phyloP scores from a whole-genome alignment of 805 yeast genomes.

The Metschnikowia corniflorae region DNA sequence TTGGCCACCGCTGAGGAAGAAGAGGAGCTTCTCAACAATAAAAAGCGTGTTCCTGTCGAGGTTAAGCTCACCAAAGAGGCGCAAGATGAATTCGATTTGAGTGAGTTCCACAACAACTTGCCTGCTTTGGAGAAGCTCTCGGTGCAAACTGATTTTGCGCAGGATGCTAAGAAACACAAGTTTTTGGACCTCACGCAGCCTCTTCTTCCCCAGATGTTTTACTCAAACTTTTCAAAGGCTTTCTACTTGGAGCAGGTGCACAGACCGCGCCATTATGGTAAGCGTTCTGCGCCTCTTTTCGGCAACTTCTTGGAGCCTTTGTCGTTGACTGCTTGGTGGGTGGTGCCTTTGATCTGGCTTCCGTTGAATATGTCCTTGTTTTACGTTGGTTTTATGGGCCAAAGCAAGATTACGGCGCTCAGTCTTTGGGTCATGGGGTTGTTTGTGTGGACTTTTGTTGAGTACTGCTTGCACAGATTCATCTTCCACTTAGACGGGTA shows the following conservation, averaged over 20 bases:
- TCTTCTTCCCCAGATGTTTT: constrained; percentile 72
- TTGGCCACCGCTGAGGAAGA: constrained; percentile 81
- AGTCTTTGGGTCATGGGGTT: constrained; percentile 75
- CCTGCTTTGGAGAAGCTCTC: constrained; percentile 72
- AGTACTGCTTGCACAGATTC: constrained; percentile 84
- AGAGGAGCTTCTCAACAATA: constrained; percentile 60
- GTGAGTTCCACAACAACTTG: constrained; percentile 52
- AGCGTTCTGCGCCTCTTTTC: constrained; percentile 93
- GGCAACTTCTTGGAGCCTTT: constrained; percentile 94
- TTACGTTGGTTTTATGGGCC: constrained; percentile 52
- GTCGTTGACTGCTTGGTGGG: constrained; percentile 91
- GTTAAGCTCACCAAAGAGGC: constrained; percentile 37
- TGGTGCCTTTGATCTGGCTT: constrained; percentile 83
- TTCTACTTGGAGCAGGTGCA: constrained; percentile 95
- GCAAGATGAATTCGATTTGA: constrained; percentile 26
- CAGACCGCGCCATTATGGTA: constrained; percentile 96
- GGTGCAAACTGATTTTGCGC: constrained; percentile 71
- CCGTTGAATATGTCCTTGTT: constrained; percentile 71
- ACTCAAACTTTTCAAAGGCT: constrained; percentile 74
- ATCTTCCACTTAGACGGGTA: constrained; percentile 87
- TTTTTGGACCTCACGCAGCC: constrained; percentile 86
- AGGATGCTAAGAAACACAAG: constrained; percentile 72
- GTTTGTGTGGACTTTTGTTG: constrained; percentile 89
- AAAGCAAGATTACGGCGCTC: constrained; percentile 44
- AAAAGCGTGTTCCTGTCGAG: constrained; percentile 55